A percentile compares a stretch with the other conserved stretches of the same genome.
Evolutionary conservation across 139 green algal genomes (phyloP).

Genomic region (Coccomyxa sp.): DNA sequence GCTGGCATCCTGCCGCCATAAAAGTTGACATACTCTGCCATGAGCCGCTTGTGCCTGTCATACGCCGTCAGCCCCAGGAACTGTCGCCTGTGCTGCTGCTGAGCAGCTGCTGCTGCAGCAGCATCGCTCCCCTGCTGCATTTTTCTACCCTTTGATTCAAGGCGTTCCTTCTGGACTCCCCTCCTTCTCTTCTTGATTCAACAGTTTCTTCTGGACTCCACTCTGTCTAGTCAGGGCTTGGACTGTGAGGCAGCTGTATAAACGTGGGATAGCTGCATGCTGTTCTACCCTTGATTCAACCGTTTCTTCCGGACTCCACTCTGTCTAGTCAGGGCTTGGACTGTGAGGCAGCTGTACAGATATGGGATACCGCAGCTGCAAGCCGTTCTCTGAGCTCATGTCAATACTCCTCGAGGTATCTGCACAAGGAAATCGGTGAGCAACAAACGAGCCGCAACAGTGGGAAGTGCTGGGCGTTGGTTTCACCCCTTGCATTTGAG

Average conservation of each 20-base stretch:
- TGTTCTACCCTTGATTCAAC: no score
- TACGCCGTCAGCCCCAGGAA: slow-evolving; percentile 50
- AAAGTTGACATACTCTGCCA: slow-evolving; percentile 37
- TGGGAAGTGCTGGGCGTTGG: not conserved
- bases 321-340: no score
- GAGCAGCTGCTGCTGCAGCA: not conserved
- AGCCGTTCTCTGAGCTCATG: not conserved
- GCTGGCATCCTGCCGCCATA: slow-evolving; percentile 26
- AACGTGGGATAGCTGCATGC: no score
- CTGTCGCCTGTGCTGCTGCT: slow-evolving; percentile 11
- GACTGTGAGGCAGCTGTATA: no score
- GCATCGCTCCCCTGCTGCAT: not conserved
- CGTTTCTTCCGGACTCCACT: no score
- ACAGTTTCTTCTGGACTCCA: no score
- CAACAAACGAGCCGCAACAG: not conserved
- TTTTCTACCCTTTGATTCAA: no score
- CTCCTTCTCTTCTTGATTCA: no score
- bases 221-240: no score
- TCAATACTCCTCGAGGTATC: not conserved
- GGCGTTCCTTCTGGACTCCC: no score
- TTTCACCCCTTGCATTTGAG: not conserved
- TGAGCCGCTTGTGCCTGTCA: slow-evolving; percentile 53
- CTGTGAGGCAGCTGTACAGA: no score
- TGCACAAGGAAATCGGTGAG: not conserved
- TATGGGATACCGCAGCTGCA: no score